These are phyloP conservation scores for Petasospora fabianii DNA, from an alignment of 1,139 yeast species.

Conservation along the genomic window DNA sequence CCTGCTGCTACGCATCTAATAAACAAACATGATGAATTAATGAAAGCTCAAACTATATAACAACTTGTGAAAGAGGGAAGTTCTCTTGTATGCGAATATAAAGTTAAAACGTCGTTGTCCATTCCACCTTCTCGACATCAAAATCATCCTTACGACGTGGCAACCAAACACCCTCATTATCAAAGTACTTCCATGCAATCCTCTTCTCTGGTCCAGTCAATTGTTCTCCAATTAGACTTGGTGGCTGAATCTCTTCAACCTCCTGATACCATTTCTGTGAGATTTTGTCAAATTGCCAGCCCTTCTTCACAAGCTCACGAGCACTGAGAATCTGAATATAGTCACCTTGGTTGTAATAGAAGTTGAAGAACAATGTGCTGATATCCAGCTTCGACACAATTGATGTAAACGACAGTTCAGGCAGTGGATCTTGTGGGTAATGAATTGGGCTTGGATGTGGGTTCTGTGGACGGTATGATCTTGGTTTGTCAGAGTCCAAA, in stretches of 20 bases:
- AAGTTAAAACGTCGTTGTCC: conserved; percentile 21
- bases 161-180: conserved; percentile 86
- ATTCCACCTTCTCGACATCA: conserved; percentile 41
- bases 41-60: no score
- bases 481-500: conserved; percentile 82
- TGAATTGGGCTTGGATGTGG: conserved; percentile 90
- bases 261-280: conserved; percentile 82
- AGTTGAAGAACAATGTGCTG: conserved; percentile 88
- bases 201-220: conserved; percentile 42
- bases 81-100: no score
- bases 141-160: conserved; percentile 74
- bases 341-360: conserved; percentile 70
- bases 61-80: no score
- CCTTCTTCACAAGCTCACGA: conserved; percentile 71
- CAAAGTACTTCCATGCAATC: conserved; percentile 77
- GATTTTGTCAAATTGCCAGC: conserved; percentile 82
- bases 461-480: conserved; percentile 70
- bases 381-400: conserved; percentile 73
- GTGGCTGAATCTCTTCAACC: conserved; percentile 39
- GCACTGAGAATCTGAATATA: conserved; percentile 82
- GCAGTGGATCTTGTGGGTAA: conserved; percentile 82
- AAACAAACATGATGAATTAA: not conserved
- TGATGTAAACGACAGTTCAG: conserved; percentile 28
- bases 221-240: conserved; percentile 21
- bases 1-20: not conserved